Conservation (phyloP, 2,329 filamentous ascomycete species). For the Clonostachys sp. region DNA sequence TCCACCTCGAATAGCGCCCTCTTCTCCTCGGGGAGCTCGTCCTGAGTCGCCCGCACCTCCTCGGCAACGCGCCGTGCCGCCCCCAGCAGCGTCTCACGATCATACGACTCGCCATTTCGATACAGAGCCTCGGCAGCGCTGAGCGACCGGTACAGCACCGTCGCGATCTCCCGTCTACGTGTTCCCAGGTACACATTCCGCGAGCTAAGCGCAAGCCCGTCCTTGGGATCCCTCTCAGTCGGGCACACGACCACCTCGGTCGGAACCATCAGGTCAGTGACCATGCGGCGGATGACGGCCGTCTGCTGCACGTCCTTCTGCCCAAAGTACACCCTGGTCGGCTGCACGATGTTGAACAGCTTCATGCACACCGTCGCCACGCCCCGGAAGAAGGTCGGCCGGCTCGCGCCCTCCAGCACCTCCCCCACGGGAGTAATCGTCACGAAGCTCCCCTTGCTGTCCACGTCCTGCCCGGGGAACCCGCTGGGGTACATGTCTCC, state of each 20-base stretch:
- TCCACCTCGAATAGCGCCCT: conserved; percentile 78
- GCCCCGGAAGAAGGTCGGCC: conserved; percentile 93
- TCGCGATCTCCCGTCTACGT: conserved; percentile 66
- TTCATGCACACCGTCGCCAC: conserved; percentile 97
- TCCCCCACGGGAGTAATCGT: conserved; percentile 81
- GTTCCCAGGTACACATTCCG: conserved; percentile 88
- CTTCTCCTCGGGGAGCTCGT: conserved; percentile 49
- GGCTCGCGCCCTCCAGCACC: conserved; percentile 76
- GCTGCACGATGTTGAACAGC: conserved; percentile 43
- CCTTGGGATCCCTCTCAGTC: conserved; percentile 67
- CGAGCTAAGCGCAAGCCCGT: conserved; percentile 87
- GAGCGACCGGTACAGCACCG: conserved; percentile 68
- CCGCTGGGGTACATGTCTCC: conserved; percentile 84
- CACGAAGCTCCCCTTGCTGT: conserved; percentile 83
- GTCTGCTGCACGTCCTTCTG: conserved; percentile 98
- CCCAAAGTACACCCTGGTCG: conserved; percentile 81
- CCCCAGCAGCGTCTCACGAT: conserved; percentile 64
- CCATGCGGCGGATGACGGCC: conserved; percentile 80
- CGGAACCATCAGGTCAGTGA: conserved; percentile 80
- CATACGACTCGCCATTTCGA: conserved; percentile 37
- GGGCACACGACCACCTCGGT: conserved; percentile 68
- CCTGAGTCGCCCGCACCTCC: conserved; percentile 43
- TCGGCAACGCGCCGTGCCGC: conserved; percentile 56
- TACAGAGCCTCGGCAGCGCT: conserved; percentile 67
- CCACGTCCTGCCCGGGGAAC: conserved; percentile 65